phyloP scores from a whole-genome alignment of 2,329 filamentous ascomycete genomes.

The Dactylellina parvicollis region DNA sequence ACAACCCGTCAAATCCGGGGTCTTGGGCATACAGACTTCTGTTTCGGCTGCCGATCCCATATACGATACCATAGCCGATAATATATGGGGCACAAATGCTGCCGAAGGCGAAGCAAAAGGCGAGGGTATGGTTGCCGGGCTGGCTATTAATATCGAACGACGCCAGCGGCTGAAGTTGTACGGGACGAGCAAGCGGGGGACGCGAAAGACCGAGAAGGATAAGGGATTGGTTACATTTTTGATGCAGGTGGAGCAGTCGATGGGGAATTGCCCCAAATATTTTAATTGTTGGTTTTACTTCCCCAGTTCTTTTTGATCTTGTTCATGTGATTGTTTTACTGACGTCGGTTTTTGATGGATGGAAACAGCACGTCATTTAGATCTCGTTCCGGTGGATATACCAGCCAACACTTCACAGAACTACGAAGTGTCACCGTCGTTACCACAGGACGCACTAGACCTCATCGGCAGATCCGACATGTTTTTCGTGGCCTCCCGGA shows the following conservation, averaged over 20 bases:
- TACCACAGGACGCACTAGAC: constrained; percentile 68
- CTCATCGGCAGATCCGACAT: constrained; percentile 74
- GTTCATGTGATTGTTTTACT: too few relatives aligned
- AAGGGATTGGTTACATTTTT: constrained; percentile 62
- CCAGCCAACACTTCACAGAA: constrained; percentile 58
- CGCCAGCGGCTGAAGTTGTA: constrained; percentile 78
- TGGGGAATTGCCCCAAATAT: constrained; percentile 89
- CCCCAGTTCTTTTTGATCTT: not conserved
- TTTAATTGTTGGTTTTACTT: constrained; percentile 62
- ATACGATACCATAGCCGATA: constrained; percentile 69
- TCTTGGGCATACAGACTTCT: constrained; percentile 72
- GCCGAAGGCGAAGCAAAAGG: constrained; percentile 60
- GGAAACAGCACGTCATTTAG: constrained; percentile 65
- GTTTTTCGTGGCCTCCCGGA: constrained; percentile 78
- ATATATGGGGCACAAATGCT: constrained; percentile 62
- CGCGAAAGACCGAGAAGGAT: constrained; percentile 55
- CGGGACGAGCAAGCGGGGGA: constrained; percentile 74
- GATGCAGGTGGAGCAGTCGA: constrained; percentile 74
- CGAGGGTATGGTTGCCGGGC: constrained; percentile 69
- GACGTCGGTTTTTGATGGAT: too few relatives aligned
- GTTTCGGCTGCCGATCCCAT: constrained; percentile 77
- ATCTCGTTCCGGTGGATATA: constrained; percentile 63
- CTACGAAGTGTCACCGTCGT: constrained; percentile 60
- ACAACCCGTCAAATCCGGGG: constrained; percentile 69
- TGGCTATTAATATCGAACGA: constrained; percentile 72